Conservation (phyloP, 345 rosid genomes). For the Pistacia atlantica region DNA sequence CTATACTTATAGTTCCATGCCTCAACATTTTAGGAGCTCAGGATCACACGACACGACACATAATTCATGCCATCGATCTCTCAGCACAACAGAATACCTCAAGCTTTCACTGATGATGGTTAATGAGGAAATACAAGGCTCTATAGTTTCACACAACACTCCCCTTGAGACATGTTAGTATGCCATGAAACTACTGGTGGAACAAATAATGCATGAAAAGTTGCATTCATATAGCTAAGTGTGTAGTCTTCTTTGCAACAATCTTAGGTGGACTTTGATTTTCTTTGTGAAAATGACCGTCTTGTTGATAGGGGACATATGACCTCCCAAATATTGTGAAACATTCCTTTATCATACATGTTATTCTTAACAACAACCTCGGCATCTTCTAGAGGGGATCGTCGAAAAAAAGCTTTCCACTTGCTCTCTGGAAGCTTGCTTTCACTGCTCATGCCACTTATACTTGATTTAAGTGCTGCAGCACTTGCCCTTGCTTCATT, state of each 20-base stretch:
- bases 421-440: conserved; percentile 49
- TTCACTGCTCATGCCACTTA: conserved; percentile 41
- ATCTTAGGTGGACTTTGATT: conserved; percentile 38
- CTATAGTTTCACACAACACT: background rate
- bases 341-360: conserved; percentile 61
- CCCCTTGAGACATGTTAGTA: background rate
- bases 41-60: no score
- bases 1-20: no score
- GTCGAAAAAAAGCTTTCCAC: conserved; percentile 58
- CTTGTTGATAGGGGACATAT: conserved; percentile 65
- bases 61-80: no score
- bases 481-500: conserved; percentile 71
- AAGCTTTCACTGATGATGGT: background rate
- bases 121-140: background rate
- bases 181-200: background rate
- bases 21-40: no score
- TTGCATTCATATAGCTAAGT: background rate
- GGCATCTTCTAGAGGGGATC: conserved; percentile 52
- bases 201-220: background rate
- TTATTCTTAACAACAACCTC: conserved; percentile 49
- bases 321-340: conserved; percentile 60
- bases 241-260: background rate
- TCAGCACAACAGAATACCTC: background rate
- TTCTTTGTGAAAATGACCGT: conserved; percentile 39
- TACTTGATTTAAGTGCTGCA: conserved; percentile 65